These are phyloP conservation scores for Penicillium robsamsonii DNA, from an alignment of 495 filamentous ascomycete species.

Conservation along the genomic window DNA sequence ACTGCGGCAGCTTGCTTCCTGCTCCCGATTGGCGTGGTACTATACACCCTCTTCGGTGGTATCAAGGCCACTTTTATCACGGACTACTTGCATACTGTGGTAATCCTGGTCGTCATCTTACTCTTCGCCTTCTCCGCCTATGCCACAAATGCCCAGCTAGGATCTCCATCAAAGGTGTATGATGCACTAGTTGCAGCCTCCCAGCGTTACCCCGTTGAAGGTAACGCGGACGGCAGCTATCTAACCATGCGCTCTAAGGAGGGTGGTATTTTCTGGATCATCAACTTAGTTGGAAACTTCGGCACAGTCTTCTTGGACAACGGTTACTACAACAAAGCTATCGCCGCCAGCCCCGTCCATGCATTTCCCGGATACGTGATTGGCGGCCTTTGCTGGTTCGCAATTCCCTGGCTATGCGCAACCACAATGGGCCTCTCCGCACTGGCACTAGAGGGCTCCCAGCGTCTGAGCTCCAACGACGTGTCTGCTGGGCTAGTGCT, in stretches of 20 bases:
- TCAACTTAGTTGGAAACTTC: conserved; percentile 76
- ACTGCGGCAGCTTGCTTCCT: conserved; percentile 90
- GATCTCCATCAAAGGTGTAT: conserved; percentile 77
- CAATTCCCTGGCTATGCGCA: conserved; percentile 89
- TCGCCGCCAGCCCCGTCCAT: conserved; percentile 84
- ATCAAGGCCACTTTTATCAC: conserved; percentile 76
- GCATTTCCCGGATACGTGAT: conserved; percentile 92
- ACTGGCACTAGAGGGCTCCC: conserved; percentile 72
- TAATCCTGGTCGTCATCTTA: conserved; percentile 85
- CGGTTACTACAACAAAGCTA: conserved; percentile 92
- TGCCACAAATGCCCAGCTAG: conserved; percentile 69
- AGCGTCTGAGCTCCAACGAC: conserved; percentile 69
- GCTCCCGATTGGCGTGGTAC: conserved; percentile 78
- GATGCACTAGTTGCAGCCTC: conserved; percentile 74
- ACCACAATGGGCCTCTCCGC: conserved; percentile 93
- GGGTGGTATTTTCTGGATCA: conserved; percentile 93
- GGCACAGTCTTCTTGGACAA: conserved; percentile 77
- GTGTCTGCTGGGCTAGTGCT: conserved; percentile 86
- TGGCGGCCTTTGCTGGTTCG: conserved; percentile 91
- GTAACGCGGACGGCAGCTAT: conserved; percentile 84
- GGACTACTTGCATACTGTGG: conserved; percentile 84
- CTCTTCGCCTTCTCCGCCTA: conserved; percentile 88
- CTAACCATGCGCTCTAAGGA: conserved; percentile 86
- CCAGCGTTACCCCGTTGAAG: conserved; percentile 69
- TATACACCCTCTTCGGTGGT: conserved; percentile 76